Conservation (phyloP, 1,284 basidiomycete genomes). For the Lignosus rhinocerotis region DNA sequence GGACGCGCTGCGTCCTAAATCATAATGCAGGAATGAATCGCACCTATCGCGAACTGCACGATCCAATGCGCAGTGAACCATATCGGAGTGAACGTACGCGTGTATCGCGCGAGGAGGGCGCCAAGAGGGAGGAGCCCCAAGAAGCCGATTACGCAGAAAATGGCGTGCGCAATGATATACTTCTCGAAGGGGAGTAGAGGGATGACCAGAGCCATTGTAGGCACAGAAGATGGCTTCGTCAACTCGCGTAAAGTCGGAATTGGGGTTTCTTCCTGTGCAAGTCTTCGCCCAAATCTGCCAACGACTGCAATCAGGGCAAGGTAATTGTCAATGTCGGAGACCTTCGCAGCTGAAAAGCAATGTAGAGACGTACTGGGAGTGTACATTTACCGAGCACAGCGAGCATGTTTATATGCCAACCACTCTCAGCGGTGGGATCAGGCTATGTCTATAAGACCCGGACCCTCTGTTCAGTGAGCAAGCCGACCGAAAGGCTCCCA, state of each 20-base stretch:
- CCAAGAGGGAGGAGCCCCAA: constrained; percentile 31
- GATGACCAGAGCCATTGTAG: constrained; percentile 6
- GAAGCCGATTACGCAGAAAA: constrained; percentile 29
- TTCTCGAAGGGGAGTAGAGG: constrained; percentile 23
- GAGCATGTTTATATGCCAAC: constrained; percentile 12
- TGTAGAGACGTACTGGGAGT: constrained; percentile 6
- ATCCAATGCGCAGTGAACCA: constrained; percentile 28
- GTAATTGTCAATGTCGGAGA: background rate
- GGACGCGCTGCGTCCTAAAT: background rate
- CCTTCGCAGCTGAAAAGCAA: background rate
- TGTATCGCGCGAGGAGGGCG: constrained; percentile 28
- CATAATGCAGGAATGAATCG: background rate
- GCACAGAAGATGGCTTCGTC: background rate
- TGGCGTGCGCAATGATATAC: constrained; percentile 38
- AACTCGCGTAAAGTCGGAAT: background rate
- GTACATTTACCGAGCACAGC: background rate
- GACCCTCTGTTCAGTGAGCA: background rate
- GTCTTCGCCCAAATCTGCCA: background rate
- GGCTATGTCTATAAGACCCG: constrained; percentile 7
- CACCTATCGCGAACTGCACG: constrained; percentile 22
- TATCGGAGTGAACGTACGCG: constrained; percentile 26
- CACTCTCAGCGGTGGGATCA: constrained; percentile 19
- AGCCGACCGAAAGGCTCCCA: constrained; percentile 7
- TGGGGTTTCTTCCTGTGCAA: too few species aligned
- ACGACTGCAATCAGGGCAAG: background rate